Base-by-base conservation (phyloP, 2,329 filamentous ascomycete genomes). In the Fusarium sp. region DNA sequence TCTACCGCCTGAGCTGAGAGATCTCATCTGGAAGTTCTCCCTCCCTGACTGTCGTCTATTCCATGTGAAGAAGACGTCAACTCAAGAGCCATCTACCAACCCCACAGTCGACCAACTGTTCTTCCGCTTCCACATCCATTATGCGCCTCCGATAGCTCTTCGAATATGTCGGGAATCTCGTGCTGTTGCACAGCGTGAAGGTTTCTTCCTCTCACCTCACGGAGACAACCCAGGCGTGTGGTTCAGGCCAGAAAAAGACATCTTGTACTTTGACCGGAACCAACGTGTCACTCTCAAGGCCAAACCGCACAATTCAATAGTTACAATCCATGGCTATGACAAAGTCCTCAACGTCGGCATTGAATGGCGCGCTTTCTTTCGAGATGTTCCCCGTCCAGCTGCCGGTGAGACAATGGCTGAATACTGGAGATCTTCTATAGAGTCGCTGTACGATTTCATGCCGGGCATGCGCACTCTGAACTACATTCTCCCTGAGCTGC, bases 191-290 rank as follows among this genome's bases (percentile, higher is more conserved):
- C 69, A 77, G 18, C 76, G 73, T 20, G 68, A 70, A 13, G 78
- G 79, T 20, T 79, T 78, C 72, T 77, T 79, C 56, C 56, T 81
- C 22, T 70, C 73, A 7, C 47, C 63, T 3, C 54, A 51, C 18
- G 59, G 44, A 22, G 26, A 61, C 6, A 39, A 60, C 31, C 64
- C 75, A 13, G 76, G 77, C 3, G 54, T 68, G 7, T 80, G 77
- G 77, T 81, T 81, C 59, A 79, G 72, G 22, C 72, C 77, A 5
- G 59, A 74, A 26, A 64, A 66, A 1, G 78, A 81, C 56, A 66
- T 81, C 20, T 69, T 83, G 20, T 81, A 81, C 48, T 73, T 81
- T 31, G 77, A 79, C 48, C 75, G 78, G 49, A 79, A 79, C 33
- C 75, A 78, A 26, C 69, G 76, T 13, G 67, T 69, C 11, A 71